A percentile compares a stretch with the other conserved stretches of the same genome.
Evolutionary conservation across 2,329 filamentous ascomycete genomes (phyloP).

Genomic region (Shiraia bambusicola): DNA sequence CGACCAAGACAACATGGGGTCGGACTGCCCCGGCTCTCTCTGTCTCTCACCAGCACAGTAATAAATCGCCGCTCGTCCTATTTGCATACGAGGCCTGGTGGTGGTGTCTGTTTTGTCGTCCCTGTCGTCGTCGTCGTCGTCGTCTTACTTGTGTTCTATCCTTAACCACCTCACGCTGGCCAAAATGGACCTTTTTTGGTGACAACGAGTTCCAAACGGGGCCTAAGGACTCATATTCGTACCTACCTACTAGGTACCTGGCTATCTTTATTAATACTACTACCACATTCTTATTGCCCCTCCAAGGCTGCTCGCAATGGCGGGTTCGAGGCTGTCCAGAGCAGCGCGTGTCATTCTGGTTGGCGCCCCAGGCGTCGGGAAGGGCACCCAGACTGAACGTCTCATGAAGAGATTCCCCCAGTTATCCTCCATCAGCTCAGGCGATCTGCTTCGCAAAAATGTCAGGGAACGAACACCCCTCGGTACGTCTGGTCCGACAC

Average conservation of each 20-base stretch:
- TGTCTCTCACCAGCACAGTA: no score
- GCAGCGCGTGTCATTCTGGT: constrained; percentile 93
- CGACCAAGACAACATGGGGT: no score
- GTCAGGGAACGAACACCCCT: constrained; percentile 84
- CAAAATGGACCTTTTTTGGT: constrained; percentile 25
- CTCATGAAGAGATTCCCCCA: constrained; percentile 85
- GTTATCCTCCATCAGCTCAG: constrained; percentile 87
- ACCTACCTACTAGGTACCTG: not conserved
- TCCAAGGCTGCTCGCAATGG: constrained; percentile 19
- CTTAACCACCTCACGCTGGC: constrained; percentile 1
- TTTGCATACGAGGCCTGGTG: no score
- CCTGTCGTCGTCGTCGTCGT: not conserved
- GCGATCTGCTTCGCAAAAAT: constrained; percentile 88
- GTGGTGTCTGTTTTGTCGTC: not conserved
- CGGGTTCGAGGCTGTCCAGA: constrained; percentile 44
- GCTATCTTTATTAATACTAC: not conserved
- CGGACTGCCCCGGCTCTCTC: no score
- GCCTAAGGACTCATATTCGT: constrained; percentile 12
- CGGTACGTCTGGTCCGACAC: constrained; percentile 55
- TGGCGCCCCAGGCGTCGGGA: constrained; percentile 94
- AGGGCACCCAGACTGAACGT: constrained; percentile 92
- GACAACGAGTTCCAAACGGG: constrained; percentile 17
- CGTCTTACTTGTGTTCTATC: constrained; percentile 1
- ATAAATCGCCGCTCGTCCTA: no score
- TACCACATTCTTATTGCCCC: not conserved